These are phyloP conservation scores for Bimuria novae-zelandiae DNA, from an alignment of 2,329 filamentous ascomycete genomes.

Conservation along the genomic window DNA sequence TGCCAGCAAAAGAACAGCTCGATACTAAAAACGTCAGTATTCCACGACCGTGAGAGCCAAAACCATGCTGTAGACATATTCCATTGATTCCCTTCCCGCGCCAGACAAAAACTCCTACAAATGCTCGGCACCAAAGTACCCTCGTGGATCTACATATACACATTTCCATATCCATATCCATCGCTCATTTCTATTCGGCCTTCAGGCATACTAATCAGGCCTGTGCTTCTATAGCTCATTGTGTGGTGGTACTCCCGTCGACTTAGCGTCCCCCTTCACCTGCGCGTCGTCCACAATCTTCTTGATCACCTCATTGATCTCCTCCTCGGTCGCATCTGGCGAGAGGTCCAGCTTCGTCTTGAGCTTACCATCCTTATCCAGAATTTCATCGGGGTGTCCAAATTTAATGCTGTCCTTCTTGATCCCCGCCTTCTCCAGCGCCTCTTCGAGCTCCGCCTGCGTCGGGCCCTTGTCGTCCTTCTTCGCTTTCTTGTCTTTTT, in stretches of 20 bases:
- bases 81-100: not conserved
- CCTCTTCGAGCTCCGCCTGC: constrained; percentile 36
- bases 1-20: no score
- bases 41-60: no score
- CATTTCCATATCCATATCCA: not conserved
- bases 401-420: constrained; percentile 33
- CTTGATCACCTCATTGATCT: constrained; percentile 56
- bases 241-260: constrained; percentile 7
- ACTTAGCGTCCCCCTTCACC: constrained; percentile 14
- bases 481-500: constrained; percentile 34
- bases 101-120: constrained; percentile 3
- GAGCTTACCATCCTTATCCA: constrained; percentile 25
- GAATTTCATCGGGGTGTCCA: constrained; percentile 23
- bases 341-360: constrained; percentile 31
- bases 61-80: not conserved
- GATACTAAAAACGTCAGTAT: no score
- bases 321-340: constrained; percentile 43
- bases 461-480: constrained; percentile 37
- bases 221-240: constrained; percentile 25
- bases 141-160: constrained; percentile 5
- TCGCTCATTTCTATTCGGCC: not conserved
- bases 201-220: no score
- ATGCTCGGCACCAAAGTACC: not conserved
- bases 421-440: constrained; percentile 38
- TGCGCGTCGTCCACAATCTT: constrained; percentile 20